Conservation (phyloP, 2,329 filamentous ascomycete genomes). For the Colletotrichum liriopes region DNA sequence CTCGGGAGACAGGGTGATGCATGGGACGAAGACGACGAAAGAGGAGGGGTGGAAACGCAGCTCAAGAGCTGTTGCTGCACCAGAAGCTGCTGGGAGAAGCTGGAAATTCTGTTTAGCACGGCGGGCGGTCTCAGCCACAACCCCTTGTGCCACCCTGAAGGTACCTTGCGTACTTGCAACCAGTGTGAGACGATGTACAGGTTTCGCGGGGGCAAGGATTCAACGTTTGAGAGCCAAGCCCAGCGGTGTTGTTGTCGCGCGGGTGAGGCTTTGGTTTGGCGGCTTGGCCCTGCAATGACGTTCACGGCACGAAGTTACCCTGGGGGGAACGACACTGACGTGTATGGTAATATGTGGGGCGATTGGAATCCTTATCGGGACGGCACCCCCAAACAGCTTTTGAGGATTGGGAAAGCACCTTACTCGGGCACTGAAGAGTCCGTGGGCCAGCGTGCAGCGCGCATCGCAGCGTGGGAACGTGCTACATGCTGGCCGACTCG, state of each 20-base stretch:
- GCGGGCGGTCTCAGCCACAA: conserved; percentile 5
- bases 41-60: conserved; percentile 9
- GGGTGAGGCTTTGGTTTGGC: conserved; percentile 35
- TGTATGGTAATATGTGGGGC: conserved; percentile 18
- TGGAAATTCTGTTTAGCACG: conserved; percentile 20
- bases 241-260: conserved; percentile 4
- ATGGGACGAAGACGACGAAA: conserved; percentile 29
- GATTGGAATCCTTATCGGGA: conserved; percentile 31
- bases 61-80: not conserved
- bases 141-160: conserved; percentile 4
- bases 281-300: conserved; percentile 33
- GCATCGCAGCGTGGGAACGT: conserved; percentile 11
- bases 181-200: conserved; percentile 1
- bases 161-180: conserved; percentile 10
- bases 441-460: not conserved
- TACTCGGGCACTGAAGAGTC: not conserved
- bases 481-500: conserved; percentile 15
- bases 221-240: conserved; percentile 24
- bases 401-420: not conserved
- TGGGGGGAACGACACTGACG: not conserved
- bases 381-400: not conserved
- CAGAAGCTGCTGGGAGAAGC: not conserved
- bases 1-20: conserved; percentile 18
- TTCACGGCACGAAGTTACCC: not conserved
- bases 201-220: conserved; percentile 26